Evolutionary conservation across 805 yeast species (phyloP).

Genomic region (Yarrowia sp.): DNA sequence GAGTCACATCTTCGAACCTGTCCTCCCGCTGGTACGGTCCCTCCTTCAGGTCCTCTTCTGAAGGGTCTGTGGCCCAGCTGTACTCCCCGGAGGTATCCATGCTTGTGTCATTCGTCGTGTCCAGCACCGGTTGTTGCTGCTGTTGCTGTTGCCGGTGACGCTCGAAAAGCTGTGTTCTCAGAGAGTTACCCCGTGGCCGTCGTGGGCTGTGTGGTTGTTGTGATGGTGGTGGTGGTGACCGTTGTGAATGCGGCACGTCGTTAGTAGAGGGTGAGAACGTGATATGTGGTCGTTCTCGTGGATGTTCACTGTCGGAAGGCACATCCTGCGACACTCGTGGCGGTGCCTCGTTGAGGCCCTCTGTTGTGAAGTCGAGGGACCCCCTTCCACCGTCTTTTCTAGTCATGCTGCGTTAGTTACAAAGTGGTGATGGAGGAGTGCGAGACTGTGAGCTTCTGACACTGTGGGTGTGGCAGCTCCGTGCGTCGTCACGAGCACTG

Average conservation of each 20-base stretch:
- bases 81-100: neutral
- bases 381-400: conserved; percentile 23
- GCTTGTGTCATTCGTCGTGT: neutral
- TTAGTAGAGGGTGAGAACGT: conserved; percentile 18
- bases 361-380: conserved; percentile 21
- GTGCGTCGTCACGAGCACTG: neutral
- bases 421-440: neutral
- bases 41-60: conserved; percentile 9
- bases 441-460: neutral
- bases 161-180: conserved; percentile 24
- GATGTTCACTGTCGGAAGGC: neutral
- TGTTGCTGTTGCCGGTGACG: conserved; percentile 16
- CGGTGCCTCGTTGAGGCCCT: conserved; percentile 15
- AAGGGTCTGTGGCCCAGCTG: conserved; percentile 15
- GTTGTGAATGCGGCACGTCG: conserved; percentile 23
- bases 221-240: neutral
- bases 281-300: conserved; percentile 1
- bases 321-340: conserved; percentile 6
- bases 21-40: conserved; percentile 7
- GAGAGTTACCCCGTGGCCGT: conserved; percentile 23
- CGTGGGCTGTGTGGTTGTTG: conserved; percentile 1
- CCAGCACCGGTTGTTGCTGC: neutral
- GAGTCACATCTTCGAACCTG: neutral
- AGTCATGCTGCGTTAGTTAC: conserved; percentile 18
- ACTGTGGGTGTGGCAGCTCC: neutral